Base-by-base conservation (phyloP, 169 alveolate species). In the Plasmodium fragile region DNA sequence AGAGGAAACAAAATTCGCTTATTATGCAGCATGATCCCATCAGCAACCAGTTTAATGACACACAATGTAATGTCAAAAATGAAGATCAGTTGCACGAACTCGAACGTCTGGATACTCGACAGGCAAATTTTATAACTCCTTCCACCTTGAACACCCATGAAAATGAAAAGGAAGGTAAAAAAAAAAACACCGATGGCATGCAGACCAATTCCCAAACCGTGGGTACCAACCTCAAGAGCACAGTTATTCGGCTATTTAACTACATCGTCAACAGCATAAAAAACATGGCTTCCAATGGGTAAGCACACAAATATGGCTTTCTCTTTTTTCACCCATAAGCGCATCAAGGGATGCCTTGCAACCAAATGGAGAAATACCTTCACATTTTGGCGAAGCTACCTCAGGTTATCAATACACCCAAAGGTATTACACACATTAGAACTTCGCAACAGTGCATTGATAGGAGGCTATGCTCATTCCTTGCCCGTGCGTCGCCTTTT, bases 221-320 rank as follows among this genome's bases (percentile, higher is more conserved):
- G 32, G 52, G 30, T 13, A 45, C 22, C 10, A 34, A 55, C 69
- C 70, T 87, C 22, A 87, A 87, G 45, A 70, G 49, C 13, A 87
- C 65, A 87, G n/a, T 87, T 36, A 87, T 77, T 75, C 65, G 70
- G n/a, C n/a, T 75, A 70, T 75, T 87, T 87, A 87, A 77, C 41
- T 87, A 87, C 69, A 73, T 87, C 65, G 84, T 87, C 41, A 77
- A 87, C 30, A 45, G 71, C 28, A 75, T 73, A n/a, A 73, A 32
- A 16, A 49, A 65, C 18, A 65, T 65, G 75, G 41, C 75, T 22
- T 18, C 75, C 25, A 65, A 73, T 34, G 53, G 53, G 82, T 73
- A 7, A n/a, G n/a, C 4, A 4, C n/a, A 73, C 30, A 73, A 25
- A 73, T 34, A 73, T 34, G 43, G 43, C 22, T 32, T 39, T 34